A percentile compares a stretch with the other conserved stretches of the same genome.
These are phyloP conservation scores for Brasenia schreberi DNA, from an alignment of 164 flowering plant species.

Conservation along the genomic window DNA sequence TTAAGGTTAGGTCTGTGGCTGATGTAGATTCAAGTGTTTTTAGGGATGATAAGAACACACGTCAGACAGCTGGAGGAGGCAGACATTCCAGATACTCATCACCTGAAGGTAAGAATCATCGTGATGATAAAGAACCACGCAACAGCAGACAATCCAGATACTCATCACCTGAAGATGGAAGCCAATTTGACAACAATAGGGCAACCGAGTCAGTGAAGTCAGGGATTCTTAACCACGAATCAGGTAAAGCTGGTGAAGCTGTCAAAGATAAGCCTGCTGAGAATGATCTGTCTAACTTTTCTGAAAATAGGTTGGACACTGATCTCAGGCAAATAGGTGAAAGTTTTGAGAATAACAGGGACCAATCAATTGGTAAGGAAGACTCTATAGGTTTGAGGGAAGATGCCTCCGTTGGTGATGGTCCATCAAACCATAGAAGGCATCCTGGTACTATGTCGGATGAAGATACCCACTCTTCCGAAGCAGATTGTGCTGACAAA, in stretches of 20 bases:
- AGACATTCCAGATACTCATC: constrained; percentile 3
- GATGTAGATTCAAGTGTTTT: constrained; percentile 6
- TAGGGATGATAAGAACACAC: constrained; percentile 8
- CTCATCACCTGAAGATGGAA: constrained; percentile 3
- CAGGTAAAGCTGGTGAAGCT: constrained; percentile 5
- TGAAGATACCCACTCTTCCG: neutral
- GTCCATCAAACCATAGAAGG: no score
- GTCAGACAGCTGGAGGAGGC: neutral
- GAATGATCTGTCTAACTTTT: neutral
- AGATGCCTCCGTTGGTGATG: neutral
- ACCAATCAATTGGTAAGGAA: neutral
- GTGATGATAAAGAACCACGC: constrained; percentile 3
- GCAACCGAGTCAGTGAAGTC: constrained; percentile 4
- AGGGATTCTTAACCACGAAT: constrained; percentile 5
- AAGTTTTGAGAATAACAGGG: neutral
- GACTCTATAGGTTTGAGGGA: neutral
- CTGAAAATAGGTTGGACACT: constrained; percentile 2
- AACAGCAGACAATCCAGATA: constrained; percentile 1
- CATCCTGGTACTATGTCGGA: no score
- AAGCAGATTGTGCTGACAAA: neutral
- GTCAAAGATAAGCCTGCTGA: constrained; percentile 1
- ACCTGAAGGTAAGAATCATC: constrained; percentile 1
- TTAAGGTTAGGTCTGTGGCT: constrained; percentile 3
- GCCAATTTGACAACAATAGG: neutral
- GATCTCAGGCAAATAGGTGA: neutral